These are phyloP conservation scores for Suillus plorans DNA, from an alignment of 768 basidiomycete genomes.

Conservation along the genomic window DNA sequence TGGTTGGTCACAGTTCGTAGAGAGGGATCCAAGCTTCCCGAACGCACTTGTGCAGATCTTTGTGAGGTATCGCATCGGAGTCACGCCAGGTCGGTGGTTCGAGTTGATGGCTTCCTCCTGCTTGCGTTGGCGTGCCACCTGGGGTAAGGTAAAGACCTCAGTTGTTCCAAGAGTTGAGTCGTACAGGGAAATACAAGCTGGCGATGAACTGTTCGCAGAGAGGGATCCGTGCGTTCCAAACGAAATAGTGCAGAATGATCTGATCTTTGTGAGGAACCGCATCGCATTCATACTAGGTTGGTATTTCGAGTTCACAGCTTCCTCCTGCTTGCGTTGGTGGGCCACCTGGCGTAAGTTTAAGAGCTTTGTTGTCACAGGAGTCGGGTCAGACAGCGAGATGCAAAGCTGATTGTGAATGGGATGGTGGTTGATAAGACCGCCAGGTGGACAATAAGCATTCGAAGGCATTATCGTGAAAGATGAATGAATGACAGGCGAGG, in stretches of 20 bases:
- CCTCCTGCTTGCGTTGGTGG: slow-evolving; percentile 1
- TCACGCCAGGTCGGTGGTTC: not conserved
- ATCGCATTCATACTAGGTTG: not conserved
- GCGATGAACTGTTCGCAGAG: not conserved
- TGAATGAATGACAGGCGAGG: slow-evolving; percentile 1
- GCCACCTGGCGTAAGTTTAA: slow-evolving; percentile 1
- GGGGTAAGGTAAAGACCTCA: slow-evolving; percentile 12
- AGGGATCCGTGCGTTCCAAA: not conserved
- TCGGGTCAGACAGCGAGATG: slow-evolving; percentile 23
- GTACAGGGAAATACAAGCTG: not conserved
- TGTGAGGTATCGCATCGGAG: not conserved
- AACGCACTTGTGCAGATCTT: not conserved
- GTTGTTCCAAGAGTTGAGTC: slow-evolving; percentile 20
- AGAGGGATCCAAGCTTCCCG: not conserved
- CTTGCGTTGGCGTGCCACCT: slow-evolving; percentile 2
- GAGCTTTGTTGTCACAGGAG: slow-evolving; percentile 21
- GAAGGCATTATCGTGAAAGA: not conserved
- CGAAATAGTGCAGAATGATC: not conserved
- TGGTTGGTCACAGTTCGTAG: not conserved
- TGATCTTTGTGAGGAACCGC: not conserved
- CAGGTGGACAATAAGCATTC: slow-evolving; percentile 15
- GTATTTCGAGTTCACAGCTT: not conserved
- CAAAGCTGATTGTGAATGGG: slow-evolving; percentile 15
- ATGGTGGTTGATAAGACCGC: slow-evolving; percentile 12
- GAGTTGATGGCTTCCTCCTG: not conserved